Base-by-base conservation (phyloP, 768 basidiomycete genomes). In the Hydnomerulius pinastri region DNA sequence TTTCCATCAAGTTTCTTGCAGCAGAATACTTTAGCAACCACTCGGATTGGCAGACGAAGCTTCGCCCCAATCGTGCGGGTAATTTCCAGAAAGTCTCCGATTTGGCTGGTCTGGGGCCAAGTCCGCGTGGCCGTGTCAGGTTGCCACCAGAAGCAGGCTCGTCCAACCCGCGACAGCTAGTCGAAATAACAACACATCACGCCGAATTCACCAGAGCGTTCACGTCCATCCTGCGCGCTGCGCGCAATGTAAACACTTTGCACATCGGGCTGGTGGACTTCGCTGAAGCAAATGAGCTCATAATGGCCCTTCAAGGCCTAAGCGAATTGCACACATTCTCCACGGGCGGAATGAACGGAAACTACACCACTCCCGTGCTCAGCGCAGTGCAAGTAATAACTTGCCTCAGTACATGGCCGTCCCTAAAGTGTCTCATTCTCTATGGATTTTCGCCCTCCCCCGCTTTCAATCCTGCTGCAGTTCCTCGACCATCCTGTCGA, bases 1-100 rank as follows among this genome's bases (percentile, higher is more conserved):
- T 53, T 23, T 35, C 6, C 17, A 54, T 58, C 48, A 58, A 44
- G 23, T 25, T 40, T 20, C 44, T 58, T 48, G 58, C 48, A 2
- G 32, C 23, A 5, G 1, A 41, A 15, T 58, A 54, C 37, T 29
- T 58, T 6, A 40, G 42, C 25, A 45, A 18, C 13, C 50, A 57
- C n/a, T 29, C 35, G 6, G 12, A 20, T n/a, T 57, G 50, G 54
- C 23, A 51, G 35, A 30, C 36, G 6, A 9, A 9, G 6, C 12
- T 27, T 18, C 33, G 35, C 18, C 4, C 17, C 3, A 12, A 6
- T 13, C 5, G 3, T 33, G 20, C 3, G 7, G 15, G 12, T 28
- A 9, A 15, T 21, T n/a, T n/a, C n/a, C n/a, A n/a, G n/a, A n/a
- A n/a, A n/a, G n/a, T n/a, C n/a, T n/a, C n/a, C n/a, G n/a, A n/a